These are phyloP conservation scores for Coemansia sp. DNA, from an alignment of 192 early-diverging fungal species.

Conservation along the genomic window DNA sequence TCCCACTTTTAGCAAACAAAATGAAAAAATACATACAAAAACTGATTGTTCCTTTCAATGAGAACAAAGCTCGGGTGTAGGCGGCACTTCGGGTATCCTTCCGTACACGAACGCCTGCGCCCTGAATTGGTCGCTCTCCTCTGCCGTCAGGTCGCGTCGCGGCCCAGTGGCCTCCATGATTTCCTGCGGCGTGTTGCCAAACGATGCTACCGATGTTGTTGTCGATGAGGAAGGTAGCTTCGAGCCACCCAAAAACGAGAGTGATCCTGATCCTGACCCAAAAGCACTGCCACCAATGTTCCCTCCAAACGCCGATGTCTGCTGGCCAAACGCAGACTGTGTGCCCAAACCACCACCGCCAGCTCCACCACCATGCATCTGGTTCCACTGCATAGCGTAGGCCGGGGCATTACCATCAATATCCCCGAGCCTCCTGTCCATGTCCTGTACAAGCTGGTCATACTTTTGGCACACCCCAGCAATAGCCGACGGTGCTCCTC, in stretches of 20 bases:
- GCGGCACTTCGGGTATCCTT: constrained; percentile 35
- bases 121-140: constrained; percentile 31
- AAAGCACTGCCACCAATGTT: background rate
- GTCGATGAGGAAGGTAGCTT: background rate
- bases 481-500: constrained; percentile 17
- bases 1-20: background rate
- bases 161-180: constrained; percentile 18
- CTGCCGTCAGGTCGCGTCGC: constrained; percentile 15
- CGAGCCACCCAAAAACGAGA: too few relatives aligned
- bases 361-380: constrained; percentile 16
- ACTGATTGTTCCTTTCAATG: background rate
- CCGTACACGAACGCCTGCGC: constrained; percentile 27
- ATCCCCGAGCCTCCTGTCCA: constrained; percentile 17
- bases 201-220: background rate
- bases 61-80: constrained; percentile 23
- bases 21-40: background rate
- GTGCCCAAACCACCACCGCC: constrained; percentile 8
- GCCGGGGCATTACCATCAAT: constrained; percentile 16
- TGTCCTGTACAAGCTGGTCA: constrained; percentile 16
- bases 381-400: constrained; percentile 28
- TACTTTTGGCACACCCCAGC: constrained; percentile 30
- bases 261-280: too few relatives aligned
- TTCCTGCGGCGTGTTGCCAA: constrained; percentile 8
- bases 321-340: background rate
- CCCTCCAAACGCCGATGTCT: constrained; percentile 22